Base-by-base conservation (phyloP, 805 yeast species). In the Metschnikowia hibisci region DNA sequence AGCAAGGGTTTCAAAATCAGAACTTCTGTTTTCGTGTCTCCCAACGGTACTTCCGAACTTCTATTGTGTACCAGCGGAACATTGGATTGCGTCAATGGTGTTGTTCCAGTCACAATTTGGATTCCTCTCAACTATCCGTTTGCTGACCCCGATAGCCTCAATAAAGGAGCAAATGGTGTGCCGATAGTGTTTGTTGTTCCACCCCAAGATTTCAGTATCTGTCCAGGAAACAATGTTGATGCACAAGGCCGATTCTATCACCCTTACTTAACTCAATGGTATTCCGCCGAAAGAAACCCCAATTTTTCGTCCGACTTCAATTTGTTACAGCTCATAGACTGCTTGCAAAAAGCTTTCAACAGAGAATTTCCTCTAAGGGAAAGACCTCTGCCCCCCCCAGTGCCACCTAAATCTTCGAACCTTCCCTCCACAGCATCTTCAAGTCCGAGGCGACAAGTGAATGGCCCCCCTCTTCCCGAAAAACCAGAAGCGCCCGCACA, bases 111-210 rank as follows among this genome's bases (percentile, higher is more conserved):
- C 10, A 80, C 80, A 42, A 60, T 89, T 4, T 88, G 96, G 95
- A 55, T 90, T 4, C 95, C 96, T 0, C 71, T 73, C 22, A 67
- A 71, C 18, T 89, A 85, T 51, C 96, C 96, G 0, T 52, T 55
- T n/a, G 50, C 53, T 3, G 51, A 47, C 8, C 30, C 29, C 6
- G 16, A 33, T 9, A 11, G 33, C 11, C 14, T 50, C 1, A 23
- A 23, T 10, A 10, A 34, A 10, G 63, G 54, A n/a, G 50, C 53
- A 15, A 53, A 54, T 29, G 68, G 64, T 3, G 73, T 82, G 1
- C 97, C 97, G 0, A 53, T 79, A n/a, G 74, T 80, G 0, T 84
- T 71, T 55, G 77, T 89, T 9, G 70, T 74, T 15, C 80, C 83
- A 2, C 73, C 80, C n/a, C 66, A 65, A 28, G 69, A 70, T 63